phyloP scores from a whole-genome alignment of 441 rosid genomes.

The Aquilaria agallochum region DNA sequence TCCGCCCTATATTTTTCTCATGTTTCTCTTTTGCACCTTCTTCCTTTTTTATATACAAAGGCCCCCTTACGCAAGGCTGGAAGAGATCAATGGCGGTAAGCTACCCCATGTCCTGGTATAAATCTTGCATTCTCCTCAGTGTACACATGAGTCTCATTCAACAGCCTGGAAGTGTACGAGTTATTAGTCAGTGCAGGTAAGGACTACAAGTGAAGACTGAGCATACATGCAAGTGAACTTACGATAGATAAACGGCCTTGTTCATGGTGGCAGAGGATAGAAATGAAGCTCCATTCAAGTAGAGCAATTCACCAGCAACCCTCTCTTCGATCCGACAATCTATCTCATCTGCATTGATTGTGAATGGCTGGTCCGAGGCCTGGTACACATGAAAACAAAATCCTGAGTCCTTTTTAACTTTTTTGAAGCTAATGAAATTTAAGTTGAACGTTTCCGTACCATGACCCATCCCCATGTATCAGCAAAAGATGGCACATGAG shows the following conservation, averaged over 20 bases:
- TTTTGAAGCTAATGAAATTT: too few relatives aligned
- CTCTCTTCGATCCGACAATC: slow-evolving; percentile 66
- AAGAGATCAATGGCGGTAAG: slow-evolving; percentile 39
- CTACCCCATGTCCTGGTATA: slow-evolving; percentile 87
- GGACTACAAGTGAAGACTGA: too few relatives aligned
- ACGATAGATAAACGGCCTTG: slow-evolving; percentile 69
- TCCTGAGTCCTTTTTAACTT: not conserved
- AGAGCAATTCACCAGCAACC: slow-evolving; percentile 60
- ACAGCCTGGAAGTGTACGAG: slow-evolving; percentile 42
- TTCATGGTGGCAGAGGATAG: slow-evolving; percentile 78
- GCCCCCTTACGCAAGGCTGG: slow-evolving; percentile 5
- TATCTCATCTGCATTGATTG: slow-evolving; percentile 48
- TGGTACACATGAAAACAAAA: slow-evolving; percentile 5
- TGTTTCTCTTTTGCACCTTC: not conserved
- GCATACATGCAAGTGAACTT: slow-evolving; percentile 19
- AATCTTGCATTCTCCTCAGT: slow-evolving; percentile 87
- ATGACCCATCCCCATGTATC: slow-evolving; percentile 99
- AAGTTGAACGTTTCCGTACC: slow-evolving; percentile 28
- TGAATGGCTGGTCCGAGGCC: slow-evolving; percentile 85
- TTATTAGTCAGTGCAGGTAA: too few relatives aligned
- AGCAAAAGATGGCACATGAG: slow-evolving; percentile 95
- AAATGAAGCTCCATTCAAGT: slow-evolving; percentile 69
- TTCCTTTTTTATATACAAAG: slow-evolving; percentile 22
- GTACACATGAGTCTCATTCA: slow-evolving; percentile 86
- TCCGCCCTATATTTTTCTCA: not conserved